Base-by-base conservation (phyloP, 2,329 filamentous ascomycete species). In the Neoarthrinium moseri region DNA sequence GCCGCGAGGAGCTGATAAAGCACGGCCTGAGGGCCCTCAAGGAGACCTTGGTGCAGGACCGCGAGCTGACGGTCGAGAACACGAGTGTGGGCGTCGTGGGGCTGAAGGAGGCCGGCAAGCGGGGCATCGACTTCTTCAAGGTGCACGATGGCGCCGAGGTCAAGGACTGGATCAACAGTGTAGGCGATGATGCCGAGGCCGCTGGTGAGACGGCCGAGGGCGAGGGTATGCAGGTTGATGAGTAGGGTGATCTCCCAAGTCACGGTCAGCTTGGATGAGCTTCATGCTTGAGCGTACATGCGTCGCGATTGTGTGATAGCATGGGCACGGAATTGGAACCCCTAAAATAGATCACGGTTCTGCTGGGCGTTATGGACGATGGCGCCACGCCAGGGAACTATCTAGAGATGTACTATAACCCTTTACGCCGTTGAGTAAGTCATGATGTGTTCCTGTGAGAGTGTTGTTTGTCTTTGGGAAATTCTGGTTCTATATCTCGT, bases 61-160 rank as follows among this genome's bases (percentile, higher is more conserved):
- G 95, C 77, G 91, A 97, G 78, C 74, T 99, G 67, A 97, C 92
- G 45, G 83, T 96, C 32, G 94, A 97, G 68, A 99, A 99, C 74
- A 96, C 91, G 45, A 96, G 90, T 57, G 81, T 99, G 44, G 91
- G 89, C 29, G 77, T 96, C 50, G 88, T 91, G 18, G 91, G 91
- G 8, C 72, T 80, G 39, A 71, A 67, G 52, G 69, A 71, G 50
- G 70, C 72, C 6, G 72, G 73, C 44, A 75, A 73, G 64, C 79
- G 78, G 67, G 71, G 63, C 45, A 70, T 87, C 24, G 89, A 97
- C 77, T 81, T 81, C 53, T 97, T 97, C 73, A 89, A 88, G 75
- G 77, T 96, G 55, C 94, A 88, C 61, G 94, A 99, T 66, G 91
- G 91, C 12, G 84, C 90, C 64, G 89, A 94, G 54, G 84, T 96